Evolutionary conservation across 345 rosid genomes (phyloP).

Genomic region (Toxicodendron radicans): DNA sequence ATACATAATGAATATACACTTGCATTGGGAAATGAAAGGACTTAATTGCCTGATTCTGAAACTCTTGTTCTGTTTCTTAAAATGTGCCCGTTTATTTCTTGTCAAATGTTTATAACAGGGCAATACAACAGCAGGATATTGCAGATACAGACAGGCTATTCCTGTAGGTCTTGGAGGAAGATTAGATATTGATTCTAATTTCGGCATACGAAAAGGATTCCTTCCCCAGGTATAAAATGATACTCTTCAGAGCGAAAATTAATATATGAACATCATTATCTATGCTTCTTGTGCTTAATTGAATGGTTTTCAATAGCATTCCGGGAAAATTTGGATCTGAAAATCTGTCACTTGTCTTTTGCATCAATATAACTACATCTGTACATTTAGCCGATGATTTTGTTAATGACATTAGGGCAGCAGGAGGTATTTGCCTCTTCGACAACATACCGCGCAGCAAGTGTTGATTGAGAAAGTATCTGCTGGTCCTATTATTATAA

Average conservation of each 20-base stretch:
- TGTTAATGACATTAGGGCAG: slow-evolving; percentile 54
- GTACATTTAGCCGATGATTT: slow-evolving; percentile 8
- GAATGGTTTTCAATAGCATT: not conserved
- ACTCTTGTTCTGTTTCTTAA: not conserved
- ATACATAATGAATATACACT: not conserved
- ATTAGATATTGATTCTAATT: slow-evolving; percentile 64
- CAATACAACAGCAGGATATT: slow-evolving; percentile 61
- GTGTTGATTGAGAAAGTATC: slow-evolving; percentile 68
- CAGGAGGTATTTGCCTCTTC: slow-evolving; percentile 73
- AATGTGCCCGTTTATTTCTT: not conserved
- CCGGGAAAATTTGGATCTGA: not conserved
- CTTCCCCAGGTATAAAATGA: slow-evolving; percentile 67
- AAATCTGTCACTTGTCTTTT: not conserved
- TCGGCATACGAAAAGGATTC: slow-evolving; percentile 69
- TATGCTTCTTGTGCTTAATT: not conserved
- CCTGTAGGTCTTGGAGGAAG: slow-evolving; percentile 75
- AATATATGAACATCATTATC: not conserved
- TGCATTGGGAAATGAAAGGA: not conserved
- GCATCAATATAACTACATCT: not conserved
- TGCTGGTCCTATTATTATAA: slow-evolving; percentile 61
- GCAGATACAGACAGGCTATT: slow-evolving; percentile 87
- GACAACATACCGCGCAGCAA: slow-evolving; percentile 75
- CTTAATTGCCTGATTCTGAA: no score
- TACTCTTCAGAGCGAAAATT: no score
- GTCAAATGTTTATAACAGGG: slow-evolving; percentile 42